Percentiles rank a stretch among this genome's conserved stretches.
Evolutionary conservation across 1,139 yeast species (phyloP).

Genomic region (Nakaseomyces nivariensis): DNA sequence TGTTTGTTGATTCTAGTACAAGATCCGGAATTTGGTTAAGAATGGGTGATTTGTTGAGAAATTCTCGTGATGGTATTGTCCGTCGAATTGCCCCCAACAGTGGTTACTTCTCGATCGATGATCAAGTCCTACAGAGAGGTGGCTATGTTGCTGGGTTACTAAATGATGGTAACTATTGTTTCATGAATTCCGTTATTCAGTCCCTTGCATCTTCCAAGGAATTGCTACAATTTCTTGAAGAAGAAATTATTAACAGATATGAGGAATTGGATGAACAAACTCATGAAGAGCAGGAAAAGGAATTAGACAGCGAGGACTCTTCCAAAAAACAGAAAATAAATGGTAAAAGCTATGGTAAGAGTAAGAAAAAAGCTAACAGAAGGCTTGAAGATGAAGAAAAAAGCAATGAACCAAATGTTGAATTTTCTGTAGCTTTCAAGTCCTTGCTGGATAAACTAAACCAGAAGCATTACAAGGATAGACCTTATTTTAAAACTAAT

Average conservation of each 20-base stretch:
- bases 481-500: slow-evolving; percentile 57
- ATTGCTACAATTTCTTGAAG: slow-evolving; percentile 49
- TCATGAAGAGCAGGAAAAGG: slow-evolving; percentile 16
- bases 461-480: slow-evolving; percentile 39
- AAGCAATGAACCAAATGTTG: slow-evolving; percentile 24
- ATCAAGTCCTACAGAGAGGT: slow-evolving; percentile 34
- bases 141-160: slow-evolving; percentile 76
- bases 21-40: not conserved
- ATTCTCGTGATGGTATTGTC: slow-evolving; percentile 8
- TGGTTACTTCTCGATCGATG: slow-evolving; percentile 13
- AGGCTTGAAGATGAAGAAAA: slow-evolving; percentile 9
- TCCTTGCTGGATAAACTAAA: slow-evolving; percentile 45
- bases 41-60: slow-evolving; percentile 4
- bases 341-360: slow-evolving; percentile 15
- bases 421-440: slow-evolving; percentile 46
- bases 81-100: slow-evolving; percentile 19
- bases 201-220: slow-evolving; percentile 68
- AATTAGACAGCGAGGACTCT: slow-evolving; percentile 3
- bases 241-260: slow-evolving; percentile 32
- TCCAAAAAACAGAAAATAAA: slow-evolving; percentile 3
- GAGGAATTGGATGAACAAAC: slow-evolving; percentile 28
- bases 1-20: slow-evolving; percentile 1
- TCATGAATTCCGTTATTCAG: slow-evolving; percentile 85
- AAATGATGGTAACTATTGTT: slow-evolving; percentile 89
- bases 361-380: slow-evolving; percentile 12